Evolutionary conservation across 208 protist species (phyloP).

Genomic region (Crithidia expoeki): DNA sequence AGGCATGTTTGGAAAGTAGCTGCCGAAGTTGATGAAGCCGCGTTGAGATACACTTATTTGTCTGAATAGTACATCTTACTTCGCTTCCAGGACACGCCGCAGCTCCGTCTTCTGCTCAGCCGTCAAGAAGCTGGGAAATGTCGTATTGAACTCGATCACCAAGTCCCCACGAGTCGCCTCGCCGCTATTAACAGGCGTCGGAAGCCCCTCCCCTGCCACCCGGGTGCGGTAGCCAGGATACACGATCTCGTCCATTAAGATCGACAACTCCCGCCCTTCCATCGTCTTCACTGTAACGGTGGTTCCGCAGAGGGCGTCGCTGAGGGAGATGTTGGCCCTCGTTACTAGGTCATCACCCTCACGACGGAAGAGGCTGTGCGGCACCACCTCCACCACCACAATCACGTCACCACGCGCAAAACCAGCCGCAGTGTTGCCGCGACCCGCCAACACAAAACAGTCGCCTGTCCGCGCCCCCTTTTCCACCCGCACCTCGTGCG

Average conservation of each 20-base stretch:
- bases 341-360: slow-evolving; percentile 85
- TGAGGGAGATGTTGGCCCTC: slow-evolving; percentile 63
- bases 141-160: slow-evolving; percentile 80
- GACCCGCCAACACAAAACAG: slow-evolving; percentile 59
- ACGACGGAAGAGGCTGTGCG: slow-evolving; percentile 79
- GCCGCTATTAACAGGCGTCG: slow-evolving; percentile 26
- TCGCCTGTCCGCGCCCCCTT: slow-evolving; percentile 78
- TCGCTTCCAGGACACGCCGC: slow-evolving; percentile 70
- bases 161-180: slow-evolving; percentile 66
- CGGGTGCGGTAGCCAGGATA: slow-evolving; percentile 78
- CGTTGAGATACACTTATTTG: too few relatives aligned
- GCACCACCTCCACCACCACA: slow-evolving; percentile 64
- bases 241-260: slow-evolving; percentile 89
- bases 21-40: too few relatives aligned
- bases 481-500: slow-evolving; percentile 69
- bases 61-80: slow-evolving; percentile 37
- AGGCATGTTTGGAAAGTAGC: background rate
- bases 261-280: slow-evolving; percentile 73
- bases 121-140: slow-evolving; percentile 84
- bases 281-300: slow-evolving; percentile 82
- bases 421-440: slow-evolving; percentile 64
- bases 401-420: slow-evolving; percentile 77
- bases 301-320: slow-evolving; percentile 87
- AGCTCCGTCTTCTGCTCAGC: slow-evolving; percentile 90
- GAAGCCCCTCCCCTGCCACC: slow-evolving; percentile 76